Percentiles rank a stretch among this genome's conserved stretches.
Conservation (phyloP, 192 early-diverging fungal species). For the Linderina pennispora region DNA sequence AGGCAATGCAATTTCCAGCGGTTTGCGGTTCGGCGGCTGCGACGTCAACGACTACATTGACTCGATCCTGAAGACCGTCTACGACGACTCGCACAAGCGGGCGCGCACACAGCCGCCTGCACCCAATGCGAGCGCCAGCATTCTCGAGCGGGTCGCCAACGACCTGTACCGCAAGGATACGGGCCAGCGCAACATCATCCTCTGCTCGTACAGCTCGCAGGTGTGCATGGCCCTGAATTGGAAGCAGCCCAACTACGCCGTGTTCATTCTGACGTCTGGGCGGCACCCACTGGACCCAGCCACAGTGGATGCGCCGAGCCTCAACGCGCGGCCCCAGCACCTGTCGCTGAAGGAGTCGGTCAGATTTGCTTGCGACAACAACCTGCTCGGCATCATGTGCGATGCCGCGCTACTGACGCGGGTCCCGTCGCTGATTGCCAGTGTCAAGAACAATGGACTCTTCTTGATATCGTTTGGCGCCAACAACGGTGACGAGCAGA, state of each 20-base stretch:
- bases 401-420: slow-evolving; percentile 85
- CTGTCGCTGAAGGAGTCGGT: slow-evolving; percentile 88
- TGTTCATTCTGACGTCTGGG: slow-evolving; percentile 88
- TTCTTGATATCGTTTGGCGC: slow-evolving; percentile 86
- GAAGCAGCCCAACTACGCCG: slow-evolving; percentile 98
- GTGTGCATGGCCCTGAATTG: slow-evolving; percentile 94
- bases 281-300: slow-evolving; percentile 37
- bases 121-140: neutral
- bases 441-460: slow-evolving; percentile 88
- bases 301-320: slow-evolving; percentile 24
- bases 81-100: slow-evolving; percentile 56
- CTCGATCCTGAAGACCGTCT: slow-evolving; percentile 78
- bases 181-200: slow-evolving; percentile 62
- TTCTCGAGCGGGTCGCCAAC: slow-evolving; percentile 7
- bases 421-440: slow-evolving; percentile 85
- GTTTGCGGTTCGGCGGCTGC: slow-evolving; percentile 35
- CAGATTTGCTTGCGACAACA: slow-evolving; percentile 85
- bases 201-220: slow-evolving; percentile 85
- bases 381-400: slow-evolving; percentile 90
- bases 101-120: slow-evolving; percentile 4
- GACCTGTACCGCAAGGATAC: slow-evolving; percentile 9
- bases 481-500: slow-evolving; percentile 59
- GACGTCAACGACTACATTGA: slow-evolving; percentile 87
- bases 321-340: slow-evolving; percentile 15
- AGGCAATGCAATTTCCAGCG: too few relatives aligned